These are phyloP conservation scores for Senecio squalidus DNA, from an alignment of 140 eudicot species.

Conservation along the genomic window DNA sequence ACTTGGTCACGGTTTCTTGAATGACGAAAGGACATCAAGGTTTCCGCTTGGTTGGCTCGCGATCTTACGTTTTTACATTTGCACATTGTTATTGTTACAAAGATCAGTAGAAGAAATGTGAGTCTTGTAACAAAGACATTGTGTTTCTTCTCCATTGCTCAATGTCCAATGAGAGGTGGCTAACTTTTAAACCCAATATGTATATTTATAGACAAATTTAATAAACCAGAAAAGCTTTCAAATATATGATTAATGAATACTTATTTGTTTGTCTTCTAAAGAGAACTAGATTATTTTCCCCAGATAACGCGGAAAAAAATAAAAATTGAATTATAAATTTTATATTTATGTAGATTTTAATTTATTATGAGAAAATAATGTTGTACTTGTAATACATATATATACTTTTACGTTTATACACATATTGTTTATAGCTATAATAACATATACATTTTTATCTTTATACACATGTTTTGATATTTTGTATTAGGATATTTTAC, in stretches of 20 bases:
- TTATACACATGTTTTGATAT: no score
- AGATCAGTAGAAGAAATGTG: constrained; percentile 20
- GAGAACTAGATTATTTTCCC: no score
- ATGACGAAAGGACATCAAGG: constrained; percentile 36
- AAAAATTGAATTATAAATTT: no score
- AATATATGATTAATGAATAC: neutral
- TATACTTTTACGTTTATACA: no score
- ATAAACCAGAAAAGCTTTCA: neutral
- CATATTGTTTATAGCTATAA: no score
- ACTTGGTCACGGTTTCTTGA: constrained; percentile 29
- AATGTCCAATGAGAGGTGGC: constrained; percentile 15
- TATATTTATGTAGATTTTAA: no score
- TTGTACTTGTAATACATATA: no score
- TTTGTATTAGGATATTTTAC: no score
- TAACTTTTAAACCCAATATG: neutral
- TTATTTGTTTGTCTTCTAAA: neutral
- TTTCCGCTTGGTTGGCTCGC: constrained; percentile 36
- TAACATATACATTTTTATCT: no score
- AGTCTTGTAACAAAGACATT: constrained; percentile 21
- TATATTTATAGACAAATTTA: constrained; percentile 19
- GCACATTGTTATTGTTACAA: constrained; percentile 15
- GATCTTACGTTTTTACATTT: constrained; percentile 27
- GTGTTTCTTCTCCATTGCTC: constrained; percentile 31
- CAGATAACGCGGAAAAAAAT: no score
- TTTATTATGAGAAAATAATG: no score